Conservation (phyloP, 106 monocot genomes). For the Dendrobium nobile region DNA sequence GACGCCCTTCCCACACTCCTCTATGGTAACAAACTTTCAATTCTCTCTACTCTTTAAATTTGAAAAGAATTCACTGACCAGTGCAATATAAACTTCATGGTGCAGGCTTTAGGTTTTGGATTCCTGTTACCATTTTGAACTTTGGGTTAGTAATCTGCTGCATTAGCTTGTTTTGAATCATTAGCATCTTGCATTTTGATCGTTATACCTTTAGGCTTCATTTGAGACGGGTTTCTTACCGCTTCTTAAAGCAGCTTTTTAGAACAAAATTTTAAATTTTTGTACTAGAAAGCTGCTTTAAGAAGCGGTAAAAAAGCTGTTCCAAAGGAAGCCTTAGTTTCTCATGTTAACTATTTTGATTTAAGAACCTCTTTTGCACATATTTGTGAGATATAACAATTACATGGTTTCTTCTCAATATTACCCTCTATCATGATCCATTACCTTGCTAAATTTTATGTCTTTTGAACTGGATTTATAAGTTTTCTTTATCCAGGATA, state of each 20-base stretch:
- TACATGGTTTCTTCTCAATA: too few relatives aligned
- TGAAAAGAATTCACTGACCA: slow-evolving; percentile 1
- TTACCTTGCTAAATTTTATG: not conserved
- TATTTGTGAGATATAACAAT: not conserved
- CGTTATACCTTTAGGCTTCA: too few relatives aligned
- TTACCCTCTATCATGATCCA: not conserved
- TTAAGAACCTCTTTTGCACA: not conserved
- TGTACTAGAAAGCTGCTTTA: too few relatives aligned
- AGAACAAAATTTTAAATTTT: too few relatives aligned
- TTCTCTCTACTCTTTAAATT: slow-evolving; percentile 1
- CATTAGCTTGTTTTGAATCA: not conserved
- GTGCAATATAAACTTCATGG: slow-evolving; percentile 8
- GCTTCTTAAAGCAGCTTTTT: too few relatives aligned
- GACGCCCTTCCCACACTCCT: slow-evolving; percentile 93
- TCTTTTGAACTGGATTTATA: not conserved
- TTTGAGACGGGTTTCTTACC: too few relatives aligned
- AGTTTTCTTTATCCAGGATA: slow-evolving; percentile 34
- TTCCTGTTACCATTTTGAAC: slow-evolving; percentile 82
- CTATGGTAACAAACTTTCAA: slow-evolving; percentile 38
- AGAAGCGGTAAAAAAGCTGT: too few relatives aligned
- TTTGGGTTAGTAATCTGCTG: slow-evolving; percentile 40
- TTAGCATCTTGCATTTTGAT: not conserved
- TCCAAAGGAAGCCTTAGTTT: too few relatives aligned
- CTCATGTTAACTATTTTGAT: too few relatives aligned
- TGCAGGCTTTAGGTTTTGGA: slow-evolving; percentile 94